Conservation (phyloP, 202 grass and related monocot species). For the Setaria viridis region DNA sequence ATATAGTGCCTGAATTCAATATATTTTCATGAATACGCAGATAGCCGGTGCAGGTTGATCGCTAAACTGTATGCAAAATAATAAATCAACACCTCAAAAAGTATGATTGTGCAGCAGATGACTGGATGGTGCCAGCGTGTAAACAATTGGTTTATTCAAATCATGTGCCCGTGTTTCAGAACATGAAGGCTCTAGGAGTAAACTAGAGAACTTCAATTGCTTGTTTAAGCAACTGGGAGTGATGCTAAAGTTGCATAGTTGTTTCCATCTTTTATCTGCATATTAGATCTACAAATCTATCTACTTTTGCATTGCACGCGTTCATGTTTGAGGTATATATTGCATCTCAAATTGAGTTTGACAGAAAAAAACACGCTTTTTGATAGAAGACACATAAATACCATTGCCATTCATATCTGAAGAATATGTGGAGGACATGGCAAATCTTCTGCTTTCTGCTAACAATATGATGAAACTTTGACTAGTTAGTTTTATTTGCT, state of each 20-base stretch:
- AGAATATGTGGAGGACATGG: slow-evolving; percentile 20
- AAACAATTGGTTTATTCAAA: slow-evolving; percentile 11
- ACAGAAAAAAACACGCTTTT: not conserved
- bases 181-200: slow-evolving; percentile 10
- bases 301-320: not conserved
- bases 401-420: not conserved
- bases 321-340: slow-evolving; percentile 3
- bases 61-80: slow-evolving; percentile 14
- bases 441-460: slow-evolving; percentile 15
- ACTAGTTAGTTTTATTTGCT: slow-evolving; percentile 34
- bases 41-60: not conserved
- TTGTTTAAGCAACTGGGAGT: slow-evolving; percentile 3
- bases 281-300: slow-evolving; percentile 25
- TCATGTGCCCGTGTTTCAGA: slow-evolving; percentile 10
- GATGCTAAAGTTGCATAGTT: slow-evolving; percentile 6
- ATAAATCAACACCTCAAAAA: not conserved
- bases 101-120: slow-evolving; percentile 9
- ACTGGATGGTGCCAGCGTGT: slow-evolving; percentile 28
- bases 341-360: slow-evolving; percentile 18
- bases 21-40: too few species aligned
- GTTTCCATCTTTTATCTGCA: slow-evolving; percentile 15
- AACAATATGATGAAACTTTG: slow-evolving; percentile 10
- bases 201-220: slow-evolving; percentile 27
- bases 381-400: not conserved
- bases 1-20: too few species aligned